A percentile compares a stretch with the other conserved stretches of the same genome.
Evolutionary conservation across 164 flowering plant genomes (phyloP).

Genomic region (Aristolochia fimbriata): DNA sequence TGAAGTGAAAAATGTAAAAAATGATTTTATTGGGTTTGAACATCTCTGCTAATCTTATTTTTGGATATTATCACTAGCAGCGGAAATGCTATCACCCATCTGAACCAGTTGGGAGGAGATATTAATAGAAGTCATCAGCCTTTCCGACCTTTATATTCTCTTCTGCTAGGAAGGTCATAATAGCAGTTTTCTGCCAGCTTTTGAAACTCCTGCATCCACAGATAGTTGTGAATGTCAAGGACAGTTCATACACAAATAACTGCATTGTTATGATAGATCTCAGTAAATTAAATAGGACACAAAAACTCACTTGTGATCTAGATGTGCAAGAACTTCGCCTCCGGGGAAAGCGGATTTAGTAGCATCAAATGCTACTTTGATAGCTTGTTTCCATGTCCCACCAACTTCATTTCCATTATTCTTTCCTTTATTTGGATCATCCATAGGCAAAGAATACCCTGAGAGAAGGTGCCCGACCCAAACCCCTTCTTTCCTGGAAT

Average conservation of each 20-base stretch:
- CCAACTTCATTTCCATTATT: constrained; percentile 30
- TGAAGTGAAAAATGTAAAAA: too few relatives aligned
- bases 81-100: too few relatives aligned
- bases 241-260: too few relatives aligned
- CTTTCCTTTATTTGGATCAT: constrained; percentile 43
- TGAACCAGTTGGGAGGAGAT: constrained; percentile 1
- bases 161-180: constrained; percentile 42
- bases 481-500: constrained; percentile 50
- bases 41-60: too few relatives aligned
- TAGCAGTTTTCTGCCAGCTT: constrained; percentile 87
- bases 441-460: constrained; percentile 91
- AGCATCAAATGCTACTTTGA: constrained; percentile 59
- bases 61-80: too few relatives aligned
- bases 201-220: constrained; percentile 77
- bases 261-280: too few relatives aligned
- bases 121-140: constrained; percentile 62
- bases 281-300: not conserved
- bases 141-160: constrained; percentile 67
- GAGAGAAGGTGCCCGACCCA: constrained; percentile 94
- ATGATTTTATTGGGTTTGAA: too few relatives aligned
- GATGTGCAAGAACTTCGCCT: constrained; percentile 81
- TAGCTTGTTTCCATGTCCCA: constrained; percentile 77
- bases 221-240: not conserved
- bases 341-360: constrained; percentile 77
- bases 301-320: constrained; percentile 78